phyloP scores from a whole-genome alignment of 1,139 yeast species.

The Suhomyces taliae region DNA sequence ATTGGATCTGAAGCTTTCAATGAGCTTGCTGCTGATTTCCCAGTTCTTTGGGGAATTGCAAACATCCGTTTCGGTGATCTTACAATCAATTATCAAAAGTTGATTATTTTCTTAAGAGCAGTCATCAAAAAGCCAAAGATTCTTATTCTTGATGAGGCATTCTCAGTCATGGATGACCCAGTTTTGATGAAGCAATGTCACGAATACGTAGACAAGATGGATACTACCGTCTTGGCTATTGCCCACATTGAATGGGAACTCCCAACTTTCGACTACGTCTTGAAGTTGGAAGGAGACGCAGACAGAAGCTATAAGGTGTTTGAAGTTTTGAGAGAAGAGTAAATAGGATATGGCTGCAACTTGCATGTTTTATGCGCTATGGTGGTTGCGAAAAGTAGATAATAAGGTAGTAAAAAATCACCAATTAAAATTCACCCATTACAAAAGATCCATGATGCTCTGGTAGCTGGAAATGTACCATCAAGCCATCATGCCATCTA shows the following conservation, averaged over 20 bases:
- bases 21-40: conserved; percentile 25
- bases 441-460: too few relatives aligned
- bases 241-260: conserved; percentile 69
- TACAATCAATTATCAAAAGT: conserved; percentile 73
- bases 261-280: conserved; percentile 35
- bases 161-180: conserved; percentile 81
- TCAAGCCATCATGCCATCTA: too few relatives aligned
- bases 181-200: conserved; percentile 64
- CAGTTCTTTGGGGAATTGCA: conserved; percentile 28
- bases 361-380: too few relatives aligned
- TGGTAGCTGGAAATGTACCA: too few relatives aligned
- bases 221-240: conserved; percentile 70
- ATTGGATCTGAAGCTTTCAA: conserved; percentile 12
- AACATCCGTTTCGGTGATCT: conserved; percentile 52
- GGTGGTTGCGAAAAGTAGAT: too few relatives aligned
- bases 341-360: neutral
- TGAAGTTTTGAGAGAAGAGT: neutral
- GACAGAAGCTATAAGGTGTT: conserved; percentile 23
- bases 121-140: conserved; percentile 73
- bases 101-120: conserved; percentile 73
- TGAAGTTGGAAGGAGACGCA: conserved; percentile 38
- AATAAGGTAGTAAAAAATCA: too few relatives aligned
- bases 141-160: conserved; percentile 86
- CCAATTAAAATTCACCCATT: too few relatives aligned
- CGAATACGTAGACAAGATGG: conserved; percentile 54